phyloP scores from a whole-genome alignment of 2,329 filamentous ascomycete species.

The Ophiostoma piceae region DNA sequence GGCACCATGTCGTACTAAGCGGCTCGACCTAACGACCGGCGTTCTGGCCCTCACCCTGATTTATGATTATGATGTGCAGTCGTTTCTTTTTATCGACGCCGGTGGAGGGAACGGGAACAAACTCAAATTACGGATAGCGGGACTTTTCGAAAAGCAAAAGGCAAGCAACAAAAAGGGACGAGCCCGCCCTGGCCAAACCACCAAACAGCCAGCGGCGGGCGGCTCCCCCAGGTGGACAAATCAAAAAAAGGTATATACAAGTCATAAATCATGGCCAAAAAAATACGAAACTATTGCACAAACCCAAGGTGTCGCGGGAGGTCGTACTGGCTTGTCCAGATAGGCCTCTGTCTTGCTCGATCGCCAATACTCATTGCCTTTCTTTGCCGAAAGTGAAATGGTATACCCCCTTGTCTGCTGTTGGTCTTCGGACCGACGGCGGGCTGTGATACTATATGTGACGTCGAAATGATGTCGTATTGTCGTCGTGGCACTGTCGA shows the following conservation, averaged over 20 bases:
- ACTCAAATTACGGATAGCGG: slow-evolving; percentile 13
- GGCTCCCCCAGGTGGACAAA: slow-evolving; percentile 13
- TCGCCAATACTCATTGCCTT: slow-evolving; percentile 59
- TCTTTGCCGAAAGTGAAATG: slow-evolving; percentile 28
- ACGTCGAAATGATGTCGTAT: neutral
- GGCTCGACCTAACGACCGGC: slow-evolving; percentile 13
- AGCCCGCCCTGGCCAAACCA: slow-evolving; percentile 1
- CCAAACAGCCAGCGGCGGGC: neutral
- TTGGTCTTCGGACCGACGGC: neutral
- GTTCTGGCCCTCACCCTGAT: slow-evolving; percentile 14
- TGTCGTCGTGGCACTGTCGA: neutral
- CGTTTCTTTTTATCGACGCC: slow-evolving; percentile 16
- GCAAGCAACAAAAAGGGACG: slow-evolving; percentile 11
- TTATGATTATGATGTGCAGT: slow-evolving; percentile 19
- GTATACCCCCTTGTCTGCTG: slow-evolving; percentile 18
- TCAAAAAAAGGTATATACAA: slow-evolving; percentile 8
- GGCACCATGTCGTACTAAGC: neutral
- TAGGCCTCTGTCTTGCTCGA: slow-evolving; percentile 70
- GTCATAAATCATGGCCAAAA: slow-evolving; percentile 15
- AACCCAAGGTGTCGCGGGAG: slow-evolving; percentile 83
- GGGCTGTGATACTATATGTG: neutral
- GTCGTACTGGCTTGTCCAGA: slow-evolving; percentile 46
- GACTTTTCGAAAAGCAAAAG: neutral
- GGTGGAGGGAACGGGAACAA: slow-evolving; percentile 4
- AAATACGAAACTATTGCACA: slow-evolving; percentile 41